Percentiles rank a stretch among this genome's conserved stretches.
Evolutionary conservation across 306 rosid genomes (phyloP).

Genomic region (Prunus dulcis): DNA sequence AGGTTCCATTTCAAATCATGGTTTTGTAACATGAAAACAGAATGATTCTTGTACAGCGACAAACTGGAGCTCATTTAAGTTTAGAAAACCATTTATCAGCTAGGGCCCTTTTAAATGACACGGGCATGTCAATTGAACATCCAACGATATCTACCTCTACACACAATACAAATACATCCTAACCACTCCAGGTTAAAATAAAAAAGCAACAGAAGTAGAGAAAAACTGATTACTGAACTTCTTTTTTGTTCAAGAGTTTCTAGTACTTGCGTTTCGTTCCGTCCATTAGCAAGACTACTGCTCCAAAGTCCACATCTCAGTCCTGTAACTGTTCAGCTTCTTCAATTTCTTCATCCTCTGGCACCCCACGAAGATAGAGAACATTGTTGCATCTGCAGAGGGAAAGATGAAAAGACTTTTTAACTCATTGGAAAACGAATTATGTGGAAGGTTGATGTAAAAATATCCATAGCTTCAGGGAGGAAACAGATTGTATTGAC

Average conservation of each 20-base stretch:
- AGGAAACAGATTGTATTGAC: not conserved
- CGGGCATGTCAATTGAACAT: slow-evolving; percentile 4
- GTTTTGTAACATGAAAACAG: not conserved
- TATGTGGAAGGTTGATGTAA: not conserved
- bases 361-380: slow-evolving; percentile 92
- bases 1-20: not conserved
- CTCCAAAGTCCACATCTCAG: slow-evolving; percentile 27
- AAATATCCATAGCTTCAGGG: not conserved
- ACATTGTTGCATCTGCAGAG: slow-evolving; percentile 85
- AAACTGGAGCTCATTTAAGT: not conserved
- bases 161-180: slow-evolving; percentile 22
- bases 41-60: not conserved
- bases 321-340: slow-evolving; percentile 64
- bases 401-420: slow-evolving; percentile 11
- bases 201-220: not conserved
- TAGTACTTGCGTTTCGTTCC: no score
- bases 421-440: not conserved
- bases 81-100: not conserved
- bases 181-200: not conserved
- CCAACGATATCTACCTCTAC: slow-evolving; percentile 22
- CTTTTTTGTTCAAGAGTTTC: not conserved
- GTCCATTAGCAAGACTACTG: not conserved
- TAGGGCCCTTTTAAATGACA: not conserved
- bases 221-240: not conserved
- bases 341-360: slow-evolving; percentile 94